phyloP scores from a whole-genome alignment of 2,329 filamentous ascomycete species.

The Pestalotiopsis sp. region DNA sequence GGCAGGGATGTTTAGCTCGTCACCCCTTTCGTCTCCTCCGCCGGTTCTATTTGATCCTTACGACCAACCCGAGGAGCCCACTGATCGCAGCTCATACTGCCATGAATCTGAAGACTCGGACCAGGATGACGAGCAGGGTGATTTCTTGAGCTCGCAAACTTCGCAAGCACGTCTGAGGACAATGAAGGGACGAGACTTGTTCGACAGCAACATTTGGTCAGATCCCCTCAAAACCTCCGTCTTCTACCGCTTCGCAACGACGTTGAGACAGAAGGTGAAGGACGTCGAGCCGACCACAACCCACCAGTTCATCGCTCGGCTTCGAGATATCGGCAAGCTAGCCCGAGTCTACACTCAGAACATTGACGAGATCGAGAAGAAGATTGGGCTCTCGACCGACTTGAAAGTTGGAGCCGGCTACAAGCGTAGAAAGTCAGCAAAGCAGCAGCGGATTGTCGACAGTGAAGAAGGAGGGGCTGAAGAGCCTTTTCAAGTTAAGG shows the following conservation, averaged over 20 bases:
- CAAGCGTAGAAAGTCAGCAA: conserved; percentile 49
- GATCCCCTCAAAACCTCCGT: conserved; percentile 69
- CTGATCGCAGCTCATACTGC: conserved; percentile 40
- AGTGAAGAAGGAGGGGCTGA: conserved; percentile 30
- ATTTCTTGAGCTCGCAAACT: conserved; percentile 41
- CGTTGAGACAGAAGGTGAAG: conserved; percentile 63
- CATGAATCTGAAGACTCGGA: conserved; percentile 38
- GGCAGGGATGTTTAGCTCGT: conserved; percentile 42
- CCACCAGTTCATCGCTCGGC: conserved; percentile 68
- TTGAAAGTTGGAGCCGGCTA: conserved; percentile 63
- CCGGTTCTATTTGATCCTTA: conserved; percentile 54
- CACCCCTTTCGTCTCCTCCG: conserved; percentile 60
- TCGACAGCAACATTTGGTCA: conserved; percentile 71
- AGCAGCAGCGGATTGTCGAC: conserved; percentile 27
- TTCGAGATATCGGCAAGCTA: conserved; percentile 68
- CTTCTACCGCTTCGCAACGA: conserved; percentile 73
- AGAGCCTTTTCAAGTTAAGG: conserved; percentile 20
- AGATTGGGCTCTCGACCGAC: conserved; percentile 67
- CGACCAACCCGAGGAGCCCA: conserved; percentile 34
- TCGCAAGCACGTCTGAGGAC: conserved; percentile 50
- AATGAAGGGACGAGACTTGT: conserved; percentile 71
- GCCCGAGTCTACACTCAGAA: conserved; percentile 77
- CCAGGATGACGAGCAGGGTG: conserved; percentile 45
- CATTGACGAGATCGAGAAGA: conserved; percentile 73
- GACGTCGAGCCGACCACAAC: conserved; percentile 66